Conservation (phyloP, 768 basidiomycete genomes). For the Harrya chromipes region DNA sequence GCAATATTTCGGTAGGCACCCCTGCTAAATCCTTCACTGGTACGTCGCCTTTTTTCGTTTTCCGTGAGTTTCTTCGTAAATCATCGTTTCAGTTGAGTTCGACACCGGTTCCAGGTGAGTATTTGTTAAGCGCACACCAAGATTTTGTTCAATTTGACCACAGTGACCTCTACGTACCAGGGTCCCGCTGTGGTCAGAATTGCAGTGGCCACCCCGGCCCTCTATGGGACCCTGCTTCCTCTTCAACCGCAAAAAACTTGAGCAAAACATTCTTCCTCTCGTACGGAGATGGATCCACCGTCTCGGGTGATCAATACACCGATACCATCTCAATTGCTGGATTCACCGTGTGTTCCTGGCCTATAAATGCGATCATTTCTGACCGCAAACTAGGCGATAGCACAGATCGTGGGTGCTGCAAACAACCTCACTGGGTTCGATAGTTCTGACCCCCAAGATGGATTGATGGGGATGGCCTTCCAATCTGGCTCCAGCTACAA, state of each 20-base stretch:
- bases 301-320: conserved; percentile 4
- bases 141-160: conserved; percentile 13
- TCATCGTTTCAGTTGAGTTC: conserved; percentile 16
- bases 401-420: conserved; percentile 16
- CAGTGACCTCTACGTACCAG: conserved; percentile 31
- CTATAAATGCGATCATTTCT: background rate
- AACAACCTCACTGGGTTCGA: background rate
- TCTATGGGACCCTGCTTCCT: conserved; percentile 28
- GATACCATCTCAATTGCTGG: conserved; percentile 14
- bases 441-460: conserved; percentile 12
- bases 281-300: conserved; percentile 1
- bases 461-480: conserved; percentile 42
- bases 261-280: background rate
- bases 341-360: conserved; percentile 4
- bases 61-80: background rate
- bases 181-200: conserved; percentile 14
- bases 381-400: conserved; percentile 4
- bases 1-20: conserved; percentile 3
- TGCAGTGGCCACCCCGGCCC: conserved; percentile 26
- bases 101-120: conserved; percentile 27
- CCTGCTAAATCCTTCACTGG: conserved; percentile 6
- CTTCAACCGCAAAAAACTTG: conserved; percentile 7
- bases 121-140: background rate
- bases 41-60: background rate
- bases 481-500: conserved; percentile 34